Evolutionary conservation across 257 asterid genomes (phyloP), one percentile per base, ranked within the genome.

Genomic region (Buddleja alternifolia): DNA sequence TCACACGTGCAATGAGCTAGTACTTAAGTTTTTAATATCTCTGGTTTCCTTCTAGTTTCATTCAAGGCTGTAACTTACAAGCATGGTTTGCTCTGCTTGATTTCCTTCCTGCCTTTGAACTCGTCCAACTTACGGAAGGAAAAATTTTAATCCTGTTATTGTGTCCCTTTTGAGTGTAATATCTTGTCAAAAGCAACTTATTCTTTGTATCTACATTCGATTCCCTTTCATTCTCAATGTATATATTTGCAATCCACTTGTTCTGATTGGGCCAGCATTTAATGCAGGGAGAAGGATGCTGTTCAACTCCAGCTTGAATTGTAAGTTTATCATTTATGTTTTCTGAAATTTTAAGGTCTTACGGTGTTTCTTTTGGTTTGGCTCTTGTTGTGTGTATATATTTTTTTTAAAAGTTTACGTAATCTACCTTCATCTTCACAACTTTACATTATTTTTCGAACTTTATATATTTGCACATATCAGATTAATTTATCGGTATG

Each of bases 261-360:
- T 74, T 76, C 75, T 74, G 58, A 81, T 36, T 53, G 50, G 47
- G 17, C 34, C 58, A 67, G 37, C 14, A 54, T 63, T 66, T 7
- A 32, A 56, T 76, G 66, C 60, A 88, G 97, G 86, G 92, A 83
- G 78, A 93, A 86, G 81, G 98, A 93, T 75, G 87, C 83, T 57
- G 98, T 93, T 67, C 97, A 88, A 72, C 87, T 84, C 75, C 96
- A 93, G 80, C 94, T 93, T 63, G 93, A 90, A 55, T 80, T 77
- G 98, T 93, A 78, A 77, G 94, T 68, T 74, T 77, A 14, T 2
- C 21, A 77, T 46, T 34, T 59, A 25, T 66, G 4, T 46, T 58
- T 60, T 53, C 37, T 54, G 10, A 39, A 55, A 32, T 24, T 66
- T 29, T 39, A 29, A 23, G 11, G 19, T 62, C 51, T 23, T 58